Base-by-base conservation (phyloP, 768 basidiomycete species). In the Pluteus cervinus region DNA sequence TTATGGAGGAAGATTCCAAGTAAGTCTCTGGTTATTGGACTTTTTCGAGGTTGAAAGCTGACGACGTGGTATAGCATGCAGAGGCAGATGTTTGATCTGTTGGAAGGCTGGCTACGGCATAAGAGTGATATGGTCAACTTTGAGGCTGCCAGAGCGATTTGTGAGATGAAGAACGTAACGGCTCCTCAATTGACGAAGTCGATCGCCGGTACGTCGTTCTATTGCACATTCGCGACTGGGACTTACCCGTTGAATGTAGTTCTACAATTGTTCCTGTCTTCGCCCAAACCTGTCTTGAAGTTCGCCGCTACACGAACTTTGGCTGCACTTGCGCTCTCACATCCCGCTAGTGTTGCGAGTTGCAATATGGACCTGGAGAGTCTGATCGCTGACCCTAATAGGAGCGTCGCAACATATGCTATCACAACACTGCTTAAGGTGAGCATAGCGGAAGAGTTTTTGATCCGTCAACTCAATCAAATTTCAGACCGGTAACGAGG, bases 51-150 rank as follows among this genome's bases (percentile, higher is more conserved):
- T 29, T 7, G 8, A n/a, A n/a, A n/a, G n/a, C n/a, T 48, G 21
- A 40, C 26, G 26, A 25, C 14, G 29, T 29, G 36, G 14, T 18
- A 1, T 48, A 99, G 94, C 54, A 68, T 93, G 17, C 91, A 94
- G 60, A 80, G 76, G 44, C 91, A 88, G 51, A 94, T 97, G 75
- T 69, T 90, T 36, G 96, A 98, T 46, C 73, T 96, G 29, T 70
- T 98, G 24, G 96, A 98, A 55, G 83, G 86, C 23, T 93, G 92
- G 81, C 68, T 98, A 42, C 80, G 92, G 41, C 96, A 99, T 65
- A 99, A 99, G 71, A 96, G 91, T 49, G 96, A 99, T 57, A 99
- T 97, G 94, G 96, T 99, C 54, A 98, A 98, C 63, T 87, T 92
- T 44, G 96, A 99, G 60, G 96, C 96, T 15, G 94, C 96, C 3